A percentile compares a stretch with the other conserved stretches of the same genome.
These are phyloP conservation scores for Penicillium roqueforti DNA, from an alignment of 495 filamentous ascomycete species.

Conservation along the genomic window DNA sequence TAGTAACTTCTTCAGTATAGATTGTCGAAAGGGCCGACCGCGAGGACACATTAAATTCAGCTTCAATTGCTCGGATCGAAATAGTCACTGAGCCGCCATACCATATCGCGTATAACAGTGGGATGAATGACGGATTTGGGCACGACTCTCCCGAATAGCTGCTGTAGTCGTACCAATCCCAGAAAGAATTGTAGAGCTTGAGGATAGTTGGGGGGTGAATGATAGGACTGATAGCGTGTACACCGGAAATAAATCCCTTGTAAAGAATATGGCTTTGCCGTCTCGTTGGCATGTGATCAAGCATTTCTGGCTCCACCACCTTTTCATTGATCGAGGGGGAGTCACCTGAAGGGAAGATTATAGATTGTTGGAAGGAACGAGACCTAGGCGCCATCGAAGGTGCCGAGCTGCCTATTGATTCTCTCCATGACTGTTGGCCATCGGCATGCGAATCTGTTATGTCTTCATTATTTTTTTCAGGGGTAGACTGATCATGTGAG, in stretches of 20 bases:
- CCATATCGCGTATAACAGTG: constrained; percentile 47
- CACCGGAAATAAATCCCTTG: constrained; percentile 45
- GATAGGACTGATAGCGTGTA: constrained; percentile 45
- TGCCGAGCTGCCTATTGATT: constrained; percentile 17
- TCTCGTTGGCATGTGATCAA: constrained; percentile 41
- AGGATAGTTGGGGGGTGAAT: constrained; percentile 43
- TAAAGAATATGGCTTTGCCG: constrained; percentile 47
- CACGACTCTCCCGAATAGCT: constrained; percentile 43
- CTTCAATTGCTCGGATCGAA: constrained; percentile 41
- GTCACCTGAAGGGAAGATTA: constrained; percentile 37
- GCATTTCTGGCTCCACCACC: constrained; percentile 42
- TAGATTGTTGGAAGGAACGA: constrained; percentile 33
- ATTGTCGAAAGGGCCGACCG: constrained; percentile 36
- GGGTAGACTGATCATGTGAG: constrained; percentile 30
- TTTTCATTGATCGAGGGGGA: constrained; percentile 36
- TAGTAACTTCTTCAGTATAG: constrained; percentile 39
- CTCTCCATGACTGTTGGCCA: constrained; percentile 21
- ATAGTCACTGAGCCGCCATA: constrained; percentile 46
- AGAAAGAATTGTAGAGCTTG: constrained; percentile 42
- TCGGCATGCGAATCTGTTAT: constrained; percentile 11
- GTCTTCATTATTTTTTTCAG: constrained; percentile 24
- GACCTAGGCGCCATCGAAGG: constrained; percentile 8
- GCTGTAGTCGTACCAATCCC: constrained; percentile 47
- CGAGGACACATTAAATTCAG: constrained; percentile 39
- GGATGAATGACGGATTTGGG: constrained; percentile 43